Percentiles rank a stretch among this genome's conserved stretches.
phyloP scores from a whole-genome alignment of 192 early-diverging fungal species.

The Podila epicladia region DNA sequence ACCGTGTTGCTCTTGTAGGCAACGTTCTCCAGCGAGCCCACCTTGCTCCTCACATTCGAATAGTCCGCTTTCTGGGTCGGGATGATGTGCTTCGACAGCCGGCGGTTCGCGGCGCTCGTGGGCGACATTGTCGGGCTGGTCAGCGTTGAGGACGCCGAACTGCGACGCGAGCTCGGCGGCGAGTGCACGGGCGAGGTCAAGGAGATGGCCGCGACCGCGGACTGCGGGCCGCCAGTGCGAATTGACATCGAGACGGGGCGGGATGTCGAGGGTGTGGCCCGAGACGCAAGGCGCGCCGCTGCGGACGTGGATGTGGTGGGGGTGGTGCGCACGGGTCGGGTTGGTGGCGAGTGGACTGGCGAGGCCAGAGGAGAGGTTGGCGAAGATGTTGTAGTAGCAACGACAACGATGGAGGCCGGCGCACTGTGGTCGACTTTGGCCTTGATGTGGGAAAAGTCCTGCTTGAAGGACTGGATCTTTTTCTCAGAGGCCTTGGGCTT shows the following conservation, averaged over 20 bases:
- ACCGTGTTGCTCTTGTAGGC: conserved; percentile 13
- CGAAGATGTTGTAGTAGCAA: not conserved
- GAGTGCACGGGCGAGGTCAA: not conserved
- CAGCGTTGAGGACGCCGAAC: conserved; percentile 12
- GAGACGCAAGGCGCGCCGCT: not conserved
- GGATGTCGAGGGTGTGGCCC: not conserved
- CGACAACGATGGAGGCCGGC: not conserved
- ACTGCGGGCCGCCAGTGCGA: not conserved
- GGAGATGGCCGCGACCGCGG: not conserved
- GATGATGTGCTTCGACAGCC: conserved; percentile 44
- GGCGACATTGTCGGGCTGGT: conserved; percentile 22
- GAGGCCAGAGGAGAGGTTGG: not conserved
- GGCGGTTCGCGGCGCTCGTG: conserved; percentile 8
- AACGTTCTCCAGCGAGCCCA: conserved; percentile 55
- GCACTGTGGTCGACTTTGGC: conserved; percentile 41
- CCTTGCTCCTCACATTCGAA: conserved; percentile 47
- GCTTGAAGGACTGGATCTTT: conserved; percentile 50
- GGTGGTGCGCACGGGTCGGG: not conserved
- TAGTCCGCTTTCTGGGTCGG: conserved; percentile 31
- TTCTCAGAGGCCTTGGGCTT: conserved; percentile 47
- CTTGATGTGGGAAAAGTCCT: conserved; percentile 45
- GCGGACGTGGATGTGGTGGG: not conserved
- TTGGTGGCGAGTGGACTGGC: not conserved
- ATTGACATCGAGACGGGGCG: not conserved
- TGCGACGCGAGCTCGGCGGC: conserved; percentile 14